A percentile compares a stretch with the other conserved stretches of the same genome.
Conservation (phyloP, 78 protist genomes). For the Salpingoeca rosetta region DNA sequence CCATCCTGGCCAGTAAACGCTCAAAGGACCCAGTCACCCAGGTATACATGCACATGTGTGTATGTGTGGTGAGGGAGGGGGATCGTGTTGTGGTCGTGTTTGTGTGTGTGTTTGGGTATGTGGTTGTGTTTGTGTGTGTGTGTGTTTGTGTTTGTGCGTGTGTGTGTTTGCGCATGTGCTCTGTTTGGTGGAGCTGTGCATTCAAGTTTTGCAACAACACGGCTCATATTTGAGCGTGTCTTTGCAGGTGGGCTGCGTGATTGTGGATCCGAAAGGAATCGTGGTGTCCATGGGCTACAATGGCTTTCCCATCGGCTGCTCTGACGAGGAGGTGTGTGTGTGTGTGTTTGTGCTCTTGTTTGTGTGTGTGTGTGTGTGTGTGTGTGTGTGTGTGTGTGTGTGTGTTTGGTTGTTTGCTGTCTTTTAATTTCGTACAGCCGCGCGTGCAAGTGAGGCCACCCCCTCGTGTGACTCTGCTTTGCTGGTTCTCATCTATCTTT, state of each 20-base stretch:
- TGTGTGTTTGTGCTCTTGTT: too few relatives aligned
- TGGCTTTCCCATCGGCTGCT: conserved; percentile 43
- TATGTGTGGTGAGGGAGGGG: background rate
- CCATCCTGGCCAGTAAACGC: conserved; percentile 26
- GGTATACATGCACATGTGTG: background rate
- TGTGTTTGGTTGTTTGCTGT: too few relatives aligned
- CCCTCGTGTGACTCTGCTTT: too few relatives aligned
- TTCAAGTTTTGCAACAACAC: too few relatives aligned
- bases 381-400: too few relatives aligned
- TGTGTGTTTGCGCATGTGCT: too few relatives aligned
- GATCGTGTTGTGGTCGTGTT: background rate
- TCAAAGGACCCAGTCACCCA: conserved; percentile 38
- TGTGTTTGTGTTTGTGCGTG: background rate
- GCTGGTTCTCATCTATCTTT: too few relatives aligned
- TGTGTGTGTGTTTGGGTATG: background rate
- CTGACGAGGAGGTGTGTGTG: conserved; percentile 24
- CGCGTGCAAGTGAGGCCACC: too few relatives aligned
- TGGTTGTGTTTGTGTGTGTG: background rate
- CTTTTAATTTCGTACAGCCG: too few relatives aligned
- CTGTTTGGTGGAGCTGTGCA: too few relatives aligned
- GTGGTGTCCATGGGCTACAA: conserved; percentile 51
- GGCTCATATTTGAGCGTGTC: background rate
- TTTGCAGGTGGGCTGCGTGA: conserved; percentile 25
- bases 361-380: too few relatives aligned
- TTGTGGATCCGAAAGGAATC: conserved; percentile 5